A percentile compares a stretch with the other conserved stretches of the same genome.
phyloP scores from a whole-genome alignment of 768 basidiomycete species.

The Hypholoma fasciculare region DNA sequence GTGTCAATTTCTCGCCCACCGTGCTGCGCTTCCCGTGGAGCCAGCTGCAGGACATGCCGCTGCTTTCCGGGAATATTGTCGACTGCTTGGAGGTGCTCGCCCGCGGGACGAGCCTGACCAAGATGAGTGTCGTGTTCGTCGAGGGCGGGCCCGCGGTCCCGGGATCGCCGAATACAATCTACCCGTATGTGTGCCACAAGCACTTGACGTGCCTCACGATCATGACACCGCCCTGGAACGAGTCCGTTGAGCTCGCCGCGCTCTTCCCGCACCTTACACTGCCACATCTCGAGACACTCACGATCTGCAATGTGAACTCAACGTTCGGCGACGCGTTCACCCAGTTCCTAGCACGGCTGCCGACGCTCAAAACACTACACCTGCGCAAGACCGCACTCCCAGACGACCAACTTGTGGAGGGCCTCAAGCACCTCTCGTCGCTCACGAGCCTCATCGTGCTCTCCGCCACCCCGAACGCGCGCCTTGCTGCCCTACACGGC shows the following conservation, averaged over 20 bases:
- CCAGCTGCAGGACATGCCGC: slow-evolving; percentile 30
- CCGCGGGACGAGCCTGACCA: slow-evolving; percentile 23
- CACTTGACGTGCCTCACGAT: slow-evolving; percentile 34
- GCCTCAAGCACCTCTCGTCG: slow-evolving; percentile 30
- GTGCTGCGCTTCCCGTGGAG: slow-evolving; percentile 34
- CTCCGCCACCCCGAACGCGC: slow-evolving; percentile 11
- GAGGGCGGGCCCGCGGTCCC: slow-evolving; percentile 16
- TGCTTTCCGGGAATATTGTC: slow-evolving; percentile 30
- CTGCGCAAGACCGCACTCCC: slow-evolving; percentile 36
- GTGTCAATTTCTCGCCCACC: slow-evolving; percentile 33
- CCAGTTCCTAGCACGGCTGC: slow-evolving; percentile 32
- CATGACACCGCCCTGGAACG: slow-evolving; percentile 36
- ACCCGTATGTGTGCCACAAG: slow-evolving; percentile 27
- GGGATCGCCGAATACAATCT: slow-evolving; percentile 13
- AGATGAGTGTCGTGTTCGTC: slow-evolving; percentile 29
- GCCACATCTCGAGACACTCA: slow-evolving; percentile 35
- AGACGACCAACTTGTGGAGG: slow-evolving; percentile 33
- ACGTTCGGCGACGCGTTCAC: slow-evolving; percentile 31
- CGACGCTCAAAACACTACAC: slow-evolving; percentile 33
- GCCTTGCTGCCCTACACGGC: neutral
- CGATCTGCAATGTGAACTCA: slow-evolving; percentile 38
- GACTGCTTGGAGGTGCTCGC: slow-evolving; percentile 32
- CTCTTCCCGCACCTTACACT: slow-evolving; percentile 35
- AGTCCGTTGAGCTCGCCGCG: slow-evolving; percentile 31
- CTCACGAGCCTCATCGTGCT: slow-evolving; percentile 35